Evolutionary conservation across 345 rosid species (phyloP), one percentile per base, ranked within the genome.

Genomic region (Bruguiera gymnorhiza): DNA sequence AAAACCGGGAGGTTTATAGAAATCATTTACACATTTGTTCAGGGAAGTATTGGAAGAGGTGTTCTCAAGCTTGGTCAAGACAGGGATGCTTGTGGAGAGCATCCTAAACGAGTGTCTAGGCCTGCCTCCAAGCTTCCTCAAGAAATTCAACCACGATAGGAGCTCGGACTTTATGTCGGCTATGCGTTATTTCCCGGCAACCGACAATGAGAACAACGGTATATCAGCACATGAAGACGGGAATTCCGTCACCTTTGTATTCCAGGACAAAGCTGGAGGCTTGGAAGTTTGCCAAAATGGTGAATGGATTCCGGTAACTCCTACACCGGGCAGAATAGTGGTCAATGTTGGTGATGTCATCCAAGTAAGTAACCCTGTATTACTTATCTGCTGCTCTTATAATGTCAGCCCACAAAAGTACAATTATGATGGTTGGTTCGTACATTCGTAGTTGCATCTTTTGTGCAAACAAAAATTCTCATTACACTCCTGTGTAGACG

Each of bases 231-330:
- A 87, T 23, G 86, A 83, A 76, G 91, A 83, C 32, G 69, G 76
- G 18, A 87, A 85, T 61, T 73, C 70, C 56, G 11, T 87, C 78
- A 85, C 81, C 6, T 81, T 84, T 24, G 81, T 82, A 18, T 74
- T 81, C 76, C 88, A 85, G 73, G 92, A 82, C 67, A 79, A 81
- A 21, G 83, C 63, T 43, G 86, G 84, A 39, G 89, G 89, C 24
- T 68, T 87, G 3, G 69, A 85, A 66, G 89, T 85, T 30, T 43
- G 62, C 32, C 76, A 75, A 62, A 65, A 81, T 7, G 82, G 85
- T 8, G 32, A 72, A 62, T 84, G 89, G 89, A 75, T 87, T 46
- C 86, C 84, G 0, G 75, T 75, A 1, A 62, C 70, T 60, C 84
- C 86, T 23, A 2, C 58, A 3, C 20, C 31, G 43, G 79, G 61